Base-by-base conservation (phyloP, 805 yeast genomes). In the Ogataea saltuana region DNA sequence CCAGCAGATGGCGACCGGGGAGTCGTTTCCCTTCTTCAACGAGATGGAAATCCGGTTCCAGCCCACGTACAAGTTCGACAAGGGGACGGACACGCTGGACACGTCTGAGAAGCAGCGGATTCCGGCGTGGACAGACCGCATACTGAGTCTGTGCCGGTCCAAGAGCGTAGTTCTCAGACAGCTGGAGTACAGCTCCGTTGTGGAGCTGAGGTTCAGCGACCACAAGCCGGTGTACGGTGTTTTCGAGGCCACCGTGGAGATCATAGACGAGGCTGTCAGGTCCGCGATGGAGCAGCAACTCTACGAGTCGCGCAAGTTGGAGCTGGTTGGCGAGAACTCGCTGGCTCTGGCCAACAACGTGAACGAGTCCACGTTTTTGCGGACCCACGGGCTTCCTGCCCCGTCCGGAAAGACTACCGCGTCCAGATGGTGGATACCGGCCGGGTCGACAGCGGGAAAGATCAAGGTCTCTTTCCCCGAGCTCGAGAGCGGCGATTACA, bases 111-210 rank as follows among this genome's bases (percentile, higher is more conserved):
- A 93, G 64, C 83, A 81, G 63, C 77, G 99, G 49, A 81, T 87
- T 10, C 99, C 99, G 1, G 95, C 99, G 0, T 93, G 99, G 99
- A 90, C 98, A 3, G 99, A 93, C 67, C 69, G 99, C 44, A 81
- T 91, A 23, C 64, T 90, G 36, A 82, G 80, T 56, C 54, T 70
- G 42, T 65, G 74, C 3, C 69, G 85, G 19, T 81, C 85, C 12
- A 73, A 75, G 26, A 67, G 68, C n/a, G 69, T 76, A 8, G 70
- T 75, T 9, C 61, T 90, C 44, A 71, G 67, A 33, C 91, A 85
- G 48, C 49, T 74, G 1, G 64, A 68, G 6, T 93, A 91, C 60
- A 74, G 78, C 11, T 71, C 83, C 39, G 78, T 73, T 8, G 76
- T 71, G 16, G 70, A 73, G 18, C 70, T 87, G 16, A 61, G 70